Evolutionary conservation across 2,329 filamentous ascomycete species (phyloP).

Genomic region (Berkeleyomyces basicola): DNA sequence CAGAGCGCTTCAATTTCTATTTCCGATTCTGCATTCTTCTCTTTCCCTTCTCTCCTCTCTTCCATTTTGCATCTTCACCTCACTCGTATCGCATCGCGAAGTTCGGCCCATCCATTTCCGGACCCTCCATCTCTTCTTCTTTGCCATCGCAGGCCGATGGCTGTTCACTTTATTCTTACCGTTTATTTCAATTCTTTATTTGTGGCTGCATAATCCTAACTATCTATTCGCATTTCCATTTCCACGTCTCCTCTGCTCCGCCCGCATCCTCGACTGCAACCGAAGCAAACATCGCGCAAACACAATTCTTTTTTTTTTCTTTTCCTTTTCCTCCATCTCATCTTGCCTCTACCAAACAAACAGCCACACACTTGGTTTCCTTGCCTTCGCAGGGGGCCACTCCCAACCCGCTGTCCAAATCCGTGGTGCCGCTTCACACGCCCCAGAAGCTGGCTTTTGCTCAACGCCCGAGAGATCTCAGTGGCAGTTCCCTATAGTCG

Average conservation of each 20-base stretch:
- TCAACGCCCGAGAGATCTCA: not conserved
- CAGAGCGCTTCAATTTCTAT: not conserved
- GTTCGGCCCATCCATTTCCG: not conserved
- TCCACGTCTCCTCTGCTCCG: not conserved
- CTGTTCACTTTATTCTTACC: not conserved
- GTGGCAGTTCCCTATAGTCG: not conserved
- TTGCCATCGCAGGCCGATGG: slow-evolving; percentile 7
- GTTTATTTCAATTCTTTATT: not conserved
- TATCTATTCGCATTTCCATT: too few species aligned
- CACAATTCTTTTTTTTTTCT: not conserved
- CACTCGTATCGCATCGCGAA: not conserved
- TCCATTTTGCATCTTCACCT: not conserved
- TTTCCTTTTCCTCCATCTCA: not conserved
- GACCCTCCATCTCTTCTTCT: not conserved
- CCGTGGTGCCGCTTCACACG: not conserved
- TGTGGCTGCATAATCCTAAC: too few species aligned
- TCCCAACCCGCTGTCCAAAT: not conserved
- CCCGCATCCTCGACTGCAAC: not conserved
- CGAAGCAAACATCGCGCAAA: not conserved
- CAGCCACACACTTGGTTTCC: not conserved
- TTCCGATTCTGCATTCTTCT: not conserved
- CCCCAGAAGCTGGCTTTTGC: not conserved
- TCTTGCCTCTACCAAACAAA: not conserved
- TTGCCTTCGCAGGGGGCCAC: too few species aligned
- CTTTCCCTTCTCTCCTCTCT: not conserved